Percentiles rank a stretch among this genome's conserved stretches.
phyloP scores from a whole-genome alignment of 257 asterid species.

The Solanum chiquidenum region DNA sequence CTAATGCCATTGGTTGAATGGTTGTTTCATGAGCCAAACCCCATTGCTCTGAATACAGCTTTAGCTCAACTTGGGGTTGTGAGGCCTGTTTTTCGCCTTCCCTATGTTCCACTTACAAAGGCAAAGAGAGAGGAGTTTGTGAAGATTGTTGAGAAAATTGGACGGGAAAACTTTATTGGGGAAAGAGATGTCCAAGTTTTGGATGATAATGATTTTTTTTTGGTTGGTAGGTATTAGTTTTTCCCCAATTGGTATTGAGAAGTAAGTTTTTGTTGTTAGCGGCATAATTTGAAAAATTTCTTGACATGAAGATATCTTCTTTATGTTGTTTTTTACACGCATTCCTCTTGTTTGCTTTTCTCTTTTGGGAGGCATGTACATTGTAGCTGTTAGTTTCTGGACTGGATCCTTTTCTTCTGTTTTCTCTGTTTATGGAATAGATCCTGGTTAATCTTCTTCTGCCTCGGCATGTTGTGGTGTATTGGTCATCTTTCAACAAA shows the following conservation, averaged over 20 bases:
- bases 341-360: not conserved
- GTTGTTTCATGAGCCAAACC: constrained; percentile 74
- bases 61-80: constrained; percentile 85
- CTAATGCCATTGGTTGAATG: constrained; percentile 49
- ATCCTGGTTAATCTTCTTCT: not conserved
- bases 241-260: not conserved
- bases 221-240: constrained; percentile 64
- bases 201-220: constrained; percentile 63
- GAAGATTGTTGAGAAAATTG: constrained; percentile 58
- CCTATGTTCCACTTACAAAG: constrained; percentile 63
- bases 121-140: constrained; percentile 73
- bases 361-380: not conserved
- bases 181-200: constrained; percentile 50
- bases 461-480: not conserved
- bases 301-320: not conserved
- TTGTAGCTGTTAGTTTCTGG: not conserved
- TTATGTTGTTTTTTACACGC: not conserved
- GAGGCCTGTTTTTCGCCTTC: constrained; percentile 73
- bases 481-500: not conserved
- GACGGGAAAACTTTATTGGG: constrained; percentile 73
- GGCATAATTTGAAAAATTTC: not conserved
- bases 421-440: not conserved
- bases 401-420: not conserved
- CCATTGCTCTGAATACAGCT: constrained; percentile 71
- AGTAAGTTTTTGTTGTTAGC: not conserved